Conservation (phyloP, 192 early-diverging fungal genomes). For the Kappamyces sp. region DNA sequence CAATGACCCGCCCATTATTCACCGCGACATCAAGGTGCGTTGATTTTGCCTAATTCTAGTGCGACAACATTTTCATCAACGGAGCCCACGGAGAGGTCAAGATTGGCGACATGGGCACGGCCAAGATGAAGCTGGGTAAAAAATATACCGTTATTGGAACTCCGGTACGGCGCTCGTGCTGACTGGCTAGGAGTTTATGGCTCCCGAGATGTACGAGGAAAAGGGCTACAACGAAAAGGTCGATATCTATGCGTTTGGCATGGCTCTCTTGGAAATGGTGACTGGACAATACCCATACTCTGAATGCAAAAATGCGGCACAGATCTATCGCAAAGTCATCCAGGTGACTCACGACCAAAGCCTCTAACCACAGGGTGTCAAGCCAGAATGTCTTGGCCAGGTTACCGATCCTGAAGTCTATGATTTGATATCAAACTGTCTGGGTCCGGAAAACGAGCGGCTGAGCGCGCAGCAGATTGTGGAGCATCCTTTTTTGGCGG, state of each 20-base stretch:
- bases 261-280: conserved; percentile 79
- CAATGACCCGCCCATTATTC: conserved; percentile 72
- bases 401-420: conserved; percentile 62
- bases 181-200: conserved; percentile 31
- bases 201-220: conserved; percentile 74
- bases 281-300: conserved; percentile 78
- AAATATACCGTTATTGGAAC: conserved; percentile 84
- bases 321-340: conserved; percentile 72
- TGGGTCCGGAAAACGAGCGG: conserved; percentile 61
- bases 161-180: conserved; percentile 68
- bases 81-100: conserved; percentile 78
- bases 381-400: conserved; percentile 63
- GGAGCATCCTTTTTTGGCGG: conserved; percentile 66
- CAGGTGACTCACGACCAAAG: conserved; percentile 27
- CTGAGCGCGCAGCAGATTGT: conserved; percentile 65
- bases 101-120: conserved; percentile 80
- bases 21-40: conserved; percentile 66
- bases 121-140: conserved; percentile 80
- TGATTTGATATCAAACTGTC: conserved; percentile 58
- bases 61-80: conserved; percentile 84
- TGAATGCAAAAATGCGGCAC: conserved; percentile 76
- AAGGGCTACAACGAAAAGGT: conserved; percentile 77
- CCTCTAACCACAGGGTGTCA: conserved; percentile 46
- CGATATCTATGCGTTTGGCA: conserved; percentile 81
- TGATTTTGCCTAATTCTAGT: conserved; percentile 24